Base-by-base conservation (phyloP, 2,329 filamentous ascomycete genomes). In the Aspergillus unguis region DNA sequence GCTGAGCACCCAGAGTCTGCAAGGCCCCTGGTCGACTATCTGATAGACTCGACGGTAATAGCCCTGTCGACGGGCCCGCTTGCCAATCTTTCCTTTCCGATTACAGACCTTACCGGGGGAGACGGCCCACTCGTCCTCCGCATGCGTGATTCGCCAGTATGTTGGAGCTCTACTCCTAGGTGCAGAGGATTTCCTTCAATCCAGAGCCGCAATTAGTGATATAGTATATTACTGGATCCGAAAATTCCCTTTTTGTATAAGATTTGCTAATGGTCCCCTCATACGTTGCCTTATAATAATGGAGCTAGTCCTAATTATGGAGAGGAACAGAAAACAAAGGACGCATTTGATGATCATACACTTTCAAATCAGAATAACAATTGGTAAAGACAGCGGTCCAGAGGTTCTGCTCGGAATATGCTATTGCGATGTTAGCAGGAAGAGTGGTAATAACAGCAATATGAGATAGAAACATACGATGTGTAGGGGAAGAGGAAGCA, bases 301-400 rank as follows among this genome's bases (percentile, higher is more conserved):
- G 17, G 17, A 17, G 17, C 17, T 17, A 17, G 17, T 17, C 40
- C 45, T 44, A 45, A 45, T 50, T 50, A 27, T 45, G 48, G 41
- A 50, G 48, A 45, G 6, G 40, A 31, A 44, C 32, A 36, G 43
- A 37, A 28, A 43, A 27, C 32, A 50, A 50, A 50, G 31, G 28
- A n/a, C 32, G 38, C 40, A 37, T 42, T 45, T 50, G 33, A 32
- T 50, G 45, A 38, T 50, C 48, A 45, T 50, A 50, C 35, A 43
- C 38, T 50, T 50, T 50, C 29, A 50, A 50, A 29, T 50, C 42
- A 40, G 48, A 50, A 45, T 50, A 45, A 50, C 45, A 25, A 45
- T 50, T 50, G 48, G 32, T 26, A 33, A 50, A 50, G 38, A 50
- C 42, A 45, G 42, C 31, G 45, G 48, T 50, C 48, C 42, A 50